Base-by-base conservation (phyloP, 495 filamentous ascomycete genomes). In the Xanthoparmelia taractica region DNA sequence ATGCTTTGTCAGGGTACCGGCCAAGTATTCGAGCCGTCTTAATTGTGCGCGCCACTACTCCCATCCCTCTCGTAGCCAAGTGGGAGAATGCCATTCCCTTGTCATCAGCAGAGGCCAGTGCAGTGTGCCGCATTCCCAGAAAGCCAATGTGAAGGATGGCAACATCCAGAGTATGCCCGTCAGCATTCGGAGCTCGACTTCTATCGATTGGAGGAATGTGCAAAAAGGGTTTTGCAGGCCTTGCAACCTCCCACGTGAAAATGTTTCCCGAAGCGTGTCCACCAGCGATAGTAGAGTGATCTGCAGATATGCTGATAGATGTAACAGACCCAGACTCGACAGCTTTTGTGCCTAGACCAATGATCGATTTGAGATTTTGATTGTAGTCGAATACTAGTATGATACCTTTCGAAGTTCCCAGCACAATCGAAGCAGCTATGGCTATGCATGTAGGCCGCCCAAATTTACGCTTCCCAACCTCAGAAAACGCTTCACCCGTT, bases 81-180 rank as follows among this genome's bases (percentile, higher is more conserved):
- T 97, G 95, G 10, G 95, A 96, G 72, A 99, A 99, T 12, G 93
- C 92, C 94, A 99, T 97, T 52, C 94, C 94, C 45, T 83, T 82
- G 69, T 93, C 91, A 72, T 99, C 92, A 1, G 93, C 93, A n/a
- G 94, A 99, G 33, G 96, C 90, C n/a, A 99, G 77, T 45, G 94
- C 94, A 43, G 94, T 97, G 69, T 96, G 95, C 59, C 94, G 79
- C 18, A 89, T 96, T 29, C 95, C 94, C n/a, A 99, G 78, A 67
- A 99, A 99, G 1, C 92, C 94, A 37, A 97, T 72, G 77, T 97
- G 94, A 38, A 92, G 83, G 54, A 99, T 83, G 8, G 87, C 80
- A 17, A 84, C 81, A 62, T 86, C 87, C 11, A 86, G 78, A 45
- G 93, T 73, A 73, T 99, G 94, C 29, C 94, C 93, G 81, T 97